phyloP scores from a whole-genome alignment of 257 asterid genomes.

The Scutellaria barbata region DNA sequence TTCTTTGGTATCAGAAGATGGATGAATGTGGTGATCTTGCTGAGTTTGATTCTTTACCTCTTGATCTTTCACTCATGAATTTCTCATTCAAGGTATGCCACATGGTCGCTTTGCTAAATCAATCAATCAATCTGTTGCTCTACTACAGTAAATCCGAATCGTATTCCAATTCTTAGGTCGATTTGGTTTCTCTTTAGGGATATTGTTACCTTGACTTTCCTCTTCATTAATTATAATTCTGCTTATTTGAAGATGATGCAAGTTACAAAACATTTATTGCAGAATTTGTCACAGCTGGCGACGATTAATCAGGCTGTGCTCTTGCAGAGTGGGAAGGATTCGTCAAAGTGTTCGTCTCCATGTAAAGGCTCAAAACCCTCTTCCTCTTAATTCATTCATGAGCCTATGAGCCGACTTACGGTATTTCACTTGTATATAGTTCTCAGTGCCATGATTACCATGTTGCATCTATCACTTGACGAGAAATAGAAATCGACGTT shows the following conservation, averaged over 20 bases:
- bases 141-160: slow-evolving; percentile 5
- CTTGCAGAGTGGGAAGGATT: slow-evolving; percentile 69
- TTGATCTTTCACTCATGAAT: slow-evolving; percentile 79
- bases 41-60: slow-evolving; percentile 69
- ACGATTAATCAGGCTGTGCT: slow-evolving; percentile 89
- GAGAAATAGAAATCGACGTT: too few species aligned
- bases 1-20: slow-evolving; percentile 62
- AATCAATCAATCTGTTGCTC: background rate
- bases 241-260: background rate
- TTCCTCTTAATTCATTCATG: background rate
- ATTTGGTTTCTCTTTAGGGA: slow-evolving; percentile 1
- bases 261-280: slow-evolving; percentile 35
- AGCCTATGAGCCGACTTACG: background rate
- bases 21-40: slow-evolving; percentile 88
- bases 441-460: too few species aligned
- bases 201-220: too few species aligned
- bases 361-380: slow-evolving; percentile 47
- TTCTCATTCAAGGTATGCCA: slow-evolving; percentile 87
- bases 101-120: background rate
- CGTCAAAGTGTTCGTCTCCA: slow-evolving; percentile 70
- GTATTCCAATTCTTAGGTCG: slow-evolving; percentile 3
- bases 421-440: background rate
- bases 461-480: too few species aligned
- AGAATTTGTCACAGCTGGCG: slow-evolving; percentile 93
- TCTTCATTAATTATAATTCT: background rate